Evolutionary conservation across 2,329 filamentous ascomycete species (phyloP).

Genomic region (Diaporthe eres): DNA sequence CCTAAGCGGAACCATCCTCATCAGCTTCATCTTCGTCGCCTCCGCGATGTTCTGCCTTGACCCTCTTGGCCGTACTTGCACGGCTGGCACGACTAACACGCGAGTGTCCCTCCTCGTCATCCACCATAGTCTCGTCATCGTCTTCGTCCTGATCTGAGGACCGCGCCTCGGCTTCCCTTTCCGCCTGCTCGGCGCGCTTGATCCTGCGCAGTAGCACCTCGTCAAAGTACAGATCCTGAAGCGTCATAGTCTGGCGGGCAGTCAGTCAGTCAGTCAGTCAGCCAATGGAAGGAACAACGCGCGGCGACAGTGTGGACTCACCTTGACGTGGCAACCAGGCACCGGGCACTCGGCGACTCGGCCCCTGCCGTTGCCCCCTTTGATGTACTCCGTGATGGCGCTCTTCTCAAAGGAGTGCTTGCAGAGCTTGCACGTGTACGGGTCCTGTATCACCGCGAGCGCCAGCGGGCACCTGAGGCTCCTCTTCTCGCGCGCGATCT

Average conservation of each 20-base stretch:
- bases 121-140: conserved; percentile 50
- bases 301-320: conserved; percentile 50
- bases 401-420: conserved; percentile 80
- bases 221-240: conserved; percentile 70
- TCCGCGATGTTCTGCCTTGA: conserved; percentile 48
- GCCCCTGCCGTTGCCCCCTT: conserved; percentile 46
- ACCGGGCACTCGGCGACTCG: conserved; percentile 71
- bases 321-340: conserved; percentile 71
- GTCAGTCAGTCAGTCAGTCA: conserved; percentile 10
- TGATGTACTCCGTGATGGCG: conserved; percentile 70
- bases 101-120: neutral
- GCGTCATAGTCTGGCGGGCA: conserved; percentile 52
- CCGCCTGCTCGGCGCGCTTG: conserved; percentile 64
- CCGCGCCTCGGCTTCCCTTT: conserved; percentile 59
- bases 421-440: conserved; percentile 76
- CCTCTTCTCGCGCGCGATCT: conserved; percentile 73
- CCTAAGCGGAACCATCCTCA: neutral
- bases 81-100: neutral
- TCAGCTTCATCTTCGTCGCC: neutral
- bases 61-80: neutral
- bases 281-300: neutral
- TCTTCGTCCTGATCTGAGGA: conserved; percentile 55
- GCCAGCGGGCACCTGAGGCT: conserved; percentile 80
- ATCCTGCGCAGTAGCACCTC: conserved; percentile 70
- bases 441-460: conserved; percentile 73